Base-by-base conservation (phyloP, 257 asterid species). In the Parsonsia alboflavescens region DNA sequence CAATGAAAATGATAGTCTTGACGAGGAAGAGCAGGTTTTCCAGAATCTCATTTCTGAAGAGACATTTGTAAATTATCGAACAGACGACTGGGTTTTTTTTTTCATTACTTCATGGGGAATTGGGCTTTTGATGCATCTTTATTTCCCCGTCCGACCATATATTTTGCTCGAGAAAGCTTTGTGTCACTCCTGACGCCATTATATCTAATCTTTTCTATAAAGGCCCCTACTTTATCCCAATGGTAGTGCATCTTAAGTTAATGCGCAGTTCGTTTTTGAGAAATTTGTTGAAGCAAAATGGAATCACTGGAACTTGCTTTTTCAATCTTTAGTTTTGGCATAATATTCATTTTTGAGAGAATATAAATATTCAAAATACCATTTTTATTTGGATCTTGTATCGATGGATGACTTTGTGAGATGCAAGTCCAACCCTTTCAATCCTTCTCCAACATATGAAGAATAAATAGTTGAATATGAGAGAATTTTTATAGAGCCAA, bases 21-120 rank as follows among this genome's bases (percentile, higher is more conserved):
- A 79, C 4, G 88, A 82, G 6, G 87, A 84, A 56, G 88, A 80
- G 0, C 69, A 78, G 61, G 75, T 80, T 24, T 72, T 91, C 22
- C 73, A 78, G 87, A 81, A 90, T 93, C 79, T 89, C 97, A 80
- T 89, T 91, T 74, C 83, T 39, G 96, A 91, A 72, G 88, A 90
- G 79, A 80, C 78, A 68, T 87, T 87, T 68, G 75, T 91, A 2
- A 88, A 89, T 22, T 91, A 87, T 81, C 86, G 84, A 74, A 91
- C 84, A 45, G 89, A 82, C 53, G 82, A 80, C 54, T 87, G 97
- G 97, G 82, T n/a, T 82, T 56, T 54, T 87, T 22, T 89, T 85
- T 79, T 91, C 97, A 8, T 33, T 86, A 75, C 80, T 84, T 44
- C 90, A 6, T 91, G 97, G 97, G 97, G 96, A n/a, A 81, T 91